A percentile compares a stretch with the other conserved stretches of the same genome.
These are phyloP conservation scores for Bacidia rubella DNA, from an alignment of 495 filamentous ascomycete genomes.

Conservation along the genomic window DNA sequence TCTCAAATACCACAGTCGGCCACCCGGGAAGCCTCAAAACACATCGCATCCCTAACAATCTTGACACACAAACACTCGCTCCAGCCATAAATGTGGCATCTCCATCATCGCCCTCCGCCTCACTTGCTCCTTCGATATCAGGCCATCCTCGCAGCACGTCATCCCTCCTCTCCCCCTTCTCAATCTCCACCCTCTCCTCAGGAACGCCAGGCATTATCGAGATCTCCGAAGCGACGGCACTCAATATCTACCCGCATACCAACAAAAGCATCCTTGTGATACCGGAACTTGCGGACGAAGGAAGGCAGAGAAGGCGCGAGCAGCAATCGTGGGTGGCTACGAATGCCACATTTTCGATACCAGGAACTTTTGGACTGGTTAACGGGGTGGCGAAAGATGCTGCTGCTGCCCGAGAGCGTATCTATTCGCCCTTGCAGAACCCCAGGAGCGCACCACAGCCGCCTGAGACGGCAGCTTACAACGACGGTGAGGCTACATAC, in stretches of 20 bases:
- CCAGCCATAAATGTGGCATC: not conserved
- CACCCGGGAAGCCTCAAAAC: slow-evolving; percentile 3
- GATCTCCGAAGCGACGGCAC: slow-evolving; percentile 61
- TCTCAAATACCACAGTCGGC: slow-evolving; percentile 7
- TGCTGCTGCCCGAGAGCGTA: too few species aligned
- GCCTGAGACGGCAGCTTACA: too few species aligned
- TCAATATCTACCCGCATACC: slow-evolving; percentile 75
- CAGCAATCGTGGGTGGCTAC: too few species aligned
- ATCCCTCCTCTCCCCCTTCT: slow-evolving; percentile 24
- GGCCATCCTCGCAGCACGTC: not conserved
- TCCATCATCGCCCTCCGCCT: not conserved
- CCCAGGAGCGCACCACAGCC: too few species aligned
- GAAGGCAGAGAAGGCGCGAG: too few species aligned
- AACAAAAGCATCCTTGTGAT: slow-evolving; percentile 73
- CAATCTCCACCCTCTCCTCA: slow-evolving; percentile 28
- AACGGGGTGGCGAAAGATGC: too few species aligned
- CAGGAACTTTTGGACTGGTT: too few species aligned
- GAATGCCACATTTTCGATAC: too few species aligned
- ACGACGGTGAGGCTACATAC: too few species aligned
- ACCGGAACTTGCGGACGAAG: slow-evolving; percentile 36
- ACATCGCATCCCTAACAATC: slow-evolving; percentile 1
- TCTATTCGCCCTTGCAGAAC: too few species aligned
- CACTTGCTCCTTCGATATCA: too few species aligned
- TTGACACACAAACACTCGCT: slow-evolving; percentile 14
- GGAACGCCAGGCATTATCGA: slow-evolving; percentile 39